Base-by-base conservation (phyloP, 345 rosid genomes). In the Balakata baccata region DNA sequence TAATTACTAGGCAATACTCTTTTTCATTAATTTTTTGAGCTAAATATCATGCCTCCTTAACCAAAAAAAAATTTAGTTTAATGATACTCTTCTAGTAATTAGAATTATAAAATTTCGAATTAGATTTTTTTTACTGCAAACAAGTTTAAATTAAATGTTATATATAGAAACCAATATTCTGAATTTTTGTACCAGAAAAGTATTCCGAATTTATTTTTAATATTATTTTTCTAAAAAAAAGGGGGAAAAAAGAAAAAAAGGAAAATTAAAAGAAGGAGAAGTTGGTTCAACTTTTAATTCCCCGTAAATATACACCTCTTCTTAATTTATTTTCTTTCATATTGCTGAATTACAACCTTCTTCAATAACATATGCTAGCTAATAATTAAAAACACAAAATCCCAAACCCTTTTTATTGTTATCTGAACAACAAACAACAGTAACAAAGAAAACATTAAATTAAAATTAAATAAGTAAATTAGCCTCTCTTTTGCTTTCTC, bases 401-500 rank as follows among this genome's bases (percentile, higher is more conserved):
- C 60, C 60, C 60, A 22, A 59, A 71, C 29, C 8, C 23, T 13
- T 64, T 51, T 62, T 63, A 13, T 73, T 47, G 10, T 53, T 14
- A 22, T 66, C 29, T 16, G 5, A 37, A 25, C 54, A 17, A 43
- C 64, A 64, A 43, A 60, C 72, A 13, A 57, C 46, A 43, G 29
- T 46, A 41, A 51, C 22, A 38, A 74, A 34, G 17, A 25, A 66
- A 47, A 18, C 64, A 16, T 17, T 3, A 11, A 52, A 41, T 39
- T 50, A 57, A 11, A 1, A 6, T 53, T 18, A 37, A 58, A 3
- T 22, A 2, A 52, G 1, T 52, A 20, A 46, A 47, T 72, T 59
- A 70, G 54, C 76, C 71, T 81, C 65, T 66, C 70, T 77, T 86
- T 51, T 68, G 60, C 70, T 84, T 80, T 75, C 79, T 86, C 85